Evolutionary conservation across 345 rosid genomes (phyloP).

Genomic region (Eucalyptus pauciflora): DNA sequence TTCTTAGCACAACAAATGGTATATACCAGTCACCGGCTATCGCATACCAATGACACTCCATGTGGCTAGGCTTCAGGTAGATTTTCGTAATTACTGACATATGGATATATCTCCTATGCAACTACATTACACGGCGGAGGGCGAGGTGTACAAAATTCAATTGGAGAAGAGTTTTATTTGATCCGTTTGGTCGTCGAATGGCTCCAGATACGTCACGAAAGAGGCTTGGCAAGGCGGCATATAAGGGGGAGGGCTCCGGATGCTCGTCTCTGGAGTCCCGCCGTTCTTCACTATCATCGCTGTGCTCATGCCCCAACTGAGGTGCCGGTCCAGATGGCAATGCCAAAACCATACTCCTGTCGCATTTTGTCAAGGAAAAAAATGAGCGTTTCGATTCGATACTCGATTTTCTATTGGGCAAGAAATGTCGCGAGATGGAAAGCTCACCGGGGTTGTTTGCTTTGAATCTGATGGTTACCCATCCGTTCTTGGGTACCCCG

Average conservation of each 20-base stretch:
- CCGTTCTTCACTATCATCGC: slow-evolving; percentile 24
- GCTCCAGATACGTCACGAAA: neutral
- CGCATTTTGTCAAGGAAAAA: neutral
- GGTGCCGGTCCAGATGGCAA: slow-evolving; percentile 34
- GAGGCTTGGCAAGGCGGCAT: slow-evolving; percentile 18
- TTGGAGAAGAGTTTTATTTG: neutral
- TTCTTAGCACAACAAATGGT: neutral
- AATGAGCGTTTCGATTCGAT: neutral
- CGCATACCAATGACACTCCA: neutral
- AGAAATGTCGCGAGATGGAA: neutral
- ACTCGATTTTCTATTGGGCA: neutral
- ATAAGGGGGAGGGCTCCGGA: slow-evolving; percentile 19
- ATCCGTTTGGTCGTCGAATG: neutral
- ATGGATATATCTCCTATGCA: neutral
- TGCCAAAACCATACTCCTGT: slow-evolving; percentile 24
- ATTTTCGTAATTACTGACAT: neutral
- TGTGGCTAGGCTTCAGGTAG: neutral
- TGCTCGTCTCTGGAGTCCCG: neutral
- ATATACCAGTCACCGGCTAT: neutral
- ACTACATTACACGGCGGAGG: fast-evolving
- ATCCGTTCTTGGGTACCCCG: slow-evolving; percentile 24
- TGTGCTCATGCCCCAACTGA: slow-evolving; percentile 33
- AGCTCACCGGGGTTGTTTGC: slow-evolving; percentile 30
- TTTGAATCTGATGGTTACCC: slow-evolving; percentile 30
- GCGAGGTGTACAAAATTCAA: neutral